Conservation (phyloP, 176 grass and related monocot genomes). For the Oryza brachyantha region DNA sequence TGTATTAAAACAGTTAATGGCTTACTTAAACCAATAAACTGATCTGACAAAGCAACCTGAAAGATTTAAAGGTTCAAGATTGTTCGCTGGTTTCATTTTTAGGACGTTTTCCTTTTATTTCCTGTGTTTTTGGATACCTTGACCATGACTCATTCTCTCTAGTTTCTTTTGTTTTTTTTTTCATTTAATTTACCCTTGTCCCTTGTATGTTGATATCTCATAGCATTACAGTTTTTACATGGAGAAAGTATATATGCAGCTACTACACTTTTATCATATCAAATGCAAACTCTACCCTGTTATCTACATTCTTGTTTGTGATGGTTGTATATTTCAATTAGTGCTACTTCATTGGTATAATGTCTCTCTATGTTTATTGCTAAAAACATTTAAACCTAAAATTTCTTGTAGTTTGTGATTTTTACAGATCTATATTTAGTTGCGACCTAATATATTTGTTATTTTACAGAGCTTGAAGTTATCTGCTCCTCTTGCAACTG, state of each 20-base stretch:
- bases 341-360: background rate
- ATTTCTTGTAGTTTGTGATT: constrained; percentile 9
- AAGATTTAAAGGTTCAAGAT: background rate
- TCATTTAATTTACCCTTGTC: background rate
- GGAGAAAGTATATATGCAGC: background rate
- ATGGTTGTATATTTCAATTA: constrained; percentile 16
- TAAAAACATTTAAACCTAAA: background rate
- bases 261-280: background rate
- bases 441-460: constrained; percentile 17
- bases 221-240: background rate
- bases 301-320: background rate
- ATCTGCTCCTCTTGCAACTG: constrained; percentile 91
- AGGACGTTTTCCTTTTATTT: background rate
- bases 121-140: background rate
- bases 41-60: background rate
- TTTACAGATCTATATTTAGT: constrained; percentile 8
- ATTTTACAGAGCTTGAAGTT: constrained; percentile 73
- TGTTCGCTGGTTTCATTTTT: background rate
- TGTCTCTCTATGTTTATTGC: constrained; percentile 17
- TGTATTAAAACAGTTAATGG: background rate
- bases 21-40: background rate
- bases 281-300: background rate
- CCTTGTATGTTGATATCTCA: background rate
- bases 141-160: background rate
- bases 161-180: constrained; percentile 9